Evolutionary conservation across 352 stramenopile species (phyloP).

Genomic region (Phytophthora tubulina): DNA sequence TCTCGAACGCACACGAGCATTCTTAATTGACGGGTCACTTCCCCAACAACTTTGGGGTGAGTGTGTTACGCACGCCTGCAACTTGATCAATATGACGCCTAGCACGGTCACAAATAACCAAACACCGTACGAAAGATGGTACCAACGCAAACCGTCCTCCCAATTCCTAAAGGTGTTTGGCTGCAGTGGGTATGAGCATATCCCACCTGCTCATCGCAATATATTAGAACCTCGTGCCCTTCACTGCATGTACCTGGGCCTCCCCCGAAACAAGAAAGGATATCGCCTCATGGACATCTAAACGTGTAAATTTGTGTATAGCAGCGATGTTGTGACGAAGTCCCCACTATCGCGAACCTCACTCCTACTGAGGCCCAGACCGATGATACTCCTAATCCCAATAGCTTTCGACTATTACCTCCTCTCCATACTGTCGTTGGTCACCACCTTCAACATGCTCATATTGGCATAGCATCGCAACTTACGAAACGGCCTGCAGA

Average conservation of each 20-base stretch:
- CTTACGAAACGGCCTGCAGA: background rate
- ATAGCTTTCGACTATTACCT: background rate
- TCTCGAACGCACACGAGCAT: conserved; percentile 13
- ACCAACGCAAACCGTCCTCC: background rate
- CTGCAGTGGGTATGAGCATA: background rate
- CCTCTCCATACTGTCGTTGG: background rate
- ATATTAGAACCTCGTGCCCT: background rate
- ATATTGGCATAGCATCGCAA: background rate
- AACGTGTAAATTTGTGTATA: background rate
- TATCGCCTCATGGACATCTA: background rate
- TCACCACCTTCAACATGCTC: background rate
- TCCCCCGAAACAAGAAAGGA: background rate
- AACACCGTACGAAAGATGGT: background rate
- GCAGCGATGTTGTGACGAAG: background rate
- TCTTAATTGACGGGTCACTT: conserved; percentile 23
- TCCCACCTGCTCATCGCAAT: background rate
- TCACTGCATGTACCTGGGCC: background rate
- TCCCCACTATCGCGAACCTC: background rate
- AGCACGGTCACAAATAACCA: background rate
- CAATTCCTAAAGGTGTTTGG: background rate
- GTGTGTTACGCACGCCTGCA: conserved; percentile 3
- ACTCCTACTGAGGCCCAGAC: background rate
- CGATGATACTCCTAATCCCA: background rate
- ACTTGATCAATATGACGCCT: conserved; percentile 6
- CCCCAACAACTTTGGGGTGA: conserved; percentile 17